Conservation (phyloP, 2,329 filamentous ascomycete species). For the Colletotrichum tabaci region DNA sequence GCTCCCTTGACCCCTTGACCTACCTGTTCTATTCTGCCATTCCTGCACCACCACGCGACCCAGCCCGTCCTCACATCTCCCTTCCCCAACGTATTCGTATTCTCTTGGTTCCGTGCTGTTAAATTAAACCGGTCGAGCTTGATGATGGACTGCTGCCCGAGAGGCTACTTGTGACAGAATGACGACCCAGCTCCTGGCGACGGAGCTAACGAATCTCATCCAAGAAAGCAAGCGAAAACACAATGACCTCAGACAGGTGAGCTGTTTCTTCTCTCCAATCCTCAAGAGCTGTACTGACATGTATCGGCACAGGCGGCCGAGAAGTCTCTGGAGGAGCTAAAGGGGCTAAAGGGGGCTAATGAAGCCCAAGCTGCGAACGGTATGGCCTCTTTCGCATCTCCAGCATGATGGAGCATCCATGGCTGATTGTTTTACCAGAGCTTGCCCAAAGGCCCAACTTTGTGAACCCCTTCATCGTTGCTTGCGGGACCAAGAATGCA, state of each 20-base stretch:
- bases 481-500: constrained; percentile 89
- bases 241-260: constrained; percentile 86
- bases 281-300: constrained; percentile 16
- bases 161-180: constrained; percentile 66
- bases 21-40: neutral
- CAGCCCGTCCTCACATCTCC: neutral
- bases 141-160: constrained; percentile 37
- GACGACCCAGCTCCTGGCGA: constrained; percentile 91
- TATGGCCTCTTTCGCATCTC: constrained; percentile 55
- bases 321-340: constrained; percentile 92
- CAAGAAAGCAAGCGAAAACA: constrained; percentile 98
- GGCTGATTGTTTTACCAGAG: constrained; percentile 67
- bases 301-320: constrained; percentile 80
- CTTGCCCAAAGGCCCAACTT: constrained; percentile 86
- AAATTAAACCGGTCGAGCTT: neutral
- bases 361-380: constrained; percentile 83
- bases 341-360: constrained; percentile 78
- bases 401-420: constrained; percentile 26
- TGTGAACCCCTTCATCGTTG: constrained; percentile 93
- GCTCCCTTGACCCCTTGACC: constrained; percentile 31
- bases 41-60: neutral
- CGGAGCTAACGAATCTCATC: constrained; percentile 90
- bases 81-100: neutral
- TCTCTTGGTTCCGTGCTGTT: neutral
- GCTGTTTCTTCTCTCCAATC: constrained; percentile 46